Conservation (phyloP, 1,284 basidiomycete genomes). For the Cryptococcus floricola region DNA sequence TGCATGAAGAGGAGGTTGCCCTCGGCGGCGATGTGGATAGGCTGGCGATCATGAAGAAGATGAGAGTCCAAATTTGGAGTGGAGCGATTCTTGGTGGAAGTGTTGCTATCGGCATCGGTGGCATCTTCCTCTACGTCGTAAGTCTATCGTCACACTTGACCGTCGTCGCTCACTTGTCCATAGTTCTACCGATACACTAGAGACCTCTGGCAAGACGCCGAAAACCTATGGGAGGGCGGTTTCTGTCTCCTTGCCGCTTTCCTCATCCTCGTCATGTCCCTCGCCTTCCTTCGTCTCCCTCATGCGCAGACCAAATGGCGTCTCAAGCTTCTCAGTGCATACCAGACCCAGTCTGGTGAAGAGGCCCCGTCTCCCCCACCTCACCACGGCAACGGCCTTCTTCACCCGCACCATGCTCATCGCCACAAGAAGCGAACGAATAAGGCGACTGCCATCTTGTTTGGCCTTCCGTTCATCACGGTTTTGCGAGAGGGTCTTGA, state of each 20-base stretch:
- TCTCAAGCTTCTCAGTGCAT: conserved; percentile 71
- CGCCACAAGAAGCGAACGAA: conserved; percentile 10
- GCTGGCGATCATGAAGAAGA: conserved; percentile 16
- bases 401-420: conserved; percentile 3
- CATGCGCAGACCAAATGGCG: conserved; percentile 81
- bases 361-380: conserved; percentile 11
- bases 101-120: conserved; percentile 64
- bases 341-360: conserved; percentile 51
- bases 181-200: conserved; percentile 52
- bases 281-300: conserved; percentile 71
- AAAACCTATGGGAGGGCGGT: conserved; percentile 61
- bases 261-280: conserved; percentile 57
- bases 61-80: conserved; percentile 61
- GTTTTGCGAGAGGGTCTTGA: conserved; percentile 87
- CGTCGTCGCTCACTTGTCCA: not conserved
- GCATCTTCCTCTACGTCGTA: conserved; percentile 49
- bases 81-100: conserved; percentile 68
- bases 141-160: conserved; percentile 9
- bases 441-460: conserved; percentile 56
- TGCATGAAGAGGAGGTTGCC: not conserved
- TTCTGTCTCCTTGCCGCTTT: conserved; percentile 67
- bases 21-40: conserved; percentile 8
- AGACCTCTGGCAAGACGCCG: conserved; percentile 59
- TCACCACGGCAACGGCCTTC: conserved; percentile 5
- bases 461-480: conserved; percentile 78